Conservation (phyloP, 192 early-diverging fungal genomes). For the Backusella luteola region DNA sequence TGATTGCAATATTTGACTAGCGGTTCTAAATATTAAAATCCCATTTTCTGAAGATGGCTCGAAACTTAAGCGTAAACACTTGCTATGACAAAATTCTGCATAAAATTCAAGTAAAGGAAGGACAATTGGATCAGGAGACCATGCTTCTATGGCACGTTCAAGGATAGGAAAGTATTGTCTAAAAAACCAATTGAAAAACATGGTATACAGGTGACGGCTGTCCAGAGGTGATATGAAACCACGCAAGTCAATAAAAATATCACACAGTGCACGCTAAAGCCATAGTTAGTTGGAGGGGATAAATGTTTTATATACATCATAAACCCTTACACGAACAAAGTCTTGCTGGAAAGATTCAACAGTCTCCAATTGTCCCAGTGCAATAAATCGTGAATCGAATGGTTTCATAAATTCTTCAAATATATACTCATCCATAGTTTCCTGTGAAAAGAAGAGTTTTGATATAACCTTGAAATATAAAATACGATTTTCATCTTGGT, state of each 20-base stretch:
- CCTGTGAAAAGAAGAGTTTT: slow-evolving; percentile 69
- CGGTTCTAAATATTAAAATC: slow-evolving; percentile 86
- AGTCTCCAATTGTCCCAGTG: slow-evolving; percentile 50
- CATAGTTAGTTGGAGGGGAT: too few relatives aligned
- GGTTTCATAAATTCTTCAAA: slow-evolving; percentile 74
- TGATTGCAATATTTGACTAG: slow-evolving; percentile 58
- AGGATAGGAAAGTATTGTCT: slow-evolving; percentile 65
- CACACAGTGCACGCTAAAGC: slow-evolving; percentile 44
- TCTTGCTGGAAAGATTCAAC: slow-evolving; percentile 52
- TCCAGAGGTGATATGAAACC: slow-evolving; percentile 70
- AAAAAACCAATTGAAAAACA: slow-evolving; percentile 89
- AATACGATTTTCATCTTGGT: slow-evolving; percentile 60
- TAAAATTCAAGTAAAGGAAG: slow-evolving; percentile 75
- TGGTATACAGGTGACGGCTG: slow-evolving; percentile 48
- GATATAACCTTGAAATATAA: slow-evolving; percentile 77
- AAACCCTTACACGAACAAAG: slow-evolving; percentile 38
- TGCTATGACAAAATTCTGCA: slow-evolving; percentile 79
- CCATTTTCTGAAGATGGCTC: slow-evolving; percentile 86
- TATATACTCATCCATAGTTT: slow-evolving; percentile 47
- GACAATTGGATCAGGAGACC: slow-evolving; percentile 57
- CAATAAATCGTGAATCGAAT: slow-evolving; percentile 54
- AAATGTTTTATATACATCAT: too few relatives aligned
- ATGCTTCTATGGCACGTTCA: slow-evolving; percentile 63
- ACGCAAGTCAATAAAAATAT: slow-evolving; percentile 74
- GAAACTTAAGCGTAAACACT: slow-evolving; percentile 74